phyloP scores from a whole-genome alignment of 2,329 filamentous ascomycete species.

The Fusarium hainanense region DNA sequence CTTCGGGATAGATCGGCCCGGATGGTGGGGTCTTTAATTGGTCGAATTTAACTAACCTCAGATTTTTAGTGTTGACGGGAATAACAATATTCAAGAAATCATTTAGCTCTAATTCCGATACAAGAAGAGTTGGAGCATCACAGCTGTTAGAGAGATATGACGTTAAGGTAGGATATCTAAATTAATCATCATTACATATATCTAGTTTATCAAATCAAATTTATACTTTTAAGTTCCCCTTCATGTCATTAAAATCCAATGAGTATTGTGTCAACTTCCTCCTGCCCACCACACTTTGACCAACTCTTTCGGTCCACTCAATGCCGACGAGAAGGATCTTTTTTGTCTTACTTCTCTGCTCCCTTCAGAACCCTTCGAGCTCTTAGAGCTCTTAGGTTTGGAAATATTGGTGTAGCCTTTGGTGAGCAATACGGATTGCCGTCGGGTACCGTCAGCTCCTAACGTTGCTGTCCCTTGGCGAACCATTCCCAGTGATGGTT shows the following conservation, averaged over 20 bases:
- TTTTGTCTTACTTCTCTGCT: constrained; percentile 28
- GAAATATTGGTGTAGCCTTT: constrained; percentile 19
- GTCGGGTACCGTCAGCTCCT: constrained; percentile 27
- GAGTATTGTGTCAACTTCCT: constrained; percentile 3
- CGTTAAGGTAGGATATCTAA: constrained; percentile 3
- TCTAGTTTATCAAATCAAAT: constrained; percentile 21
- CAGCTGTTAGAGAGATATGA: background rate
- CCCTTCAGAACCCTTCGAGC: constrained; percentile 6
- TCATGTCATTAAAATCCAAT: constrained; percentile 5
- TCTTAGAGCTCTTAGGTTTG: constrained; percentile 19
- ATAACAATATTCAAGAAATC: constrained; percentile 4
- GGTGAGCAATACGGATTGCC: constrained; percentile 37
- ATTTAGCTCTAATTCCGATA: background rate
- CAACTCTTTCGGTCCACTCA: constrained; percentile 40
- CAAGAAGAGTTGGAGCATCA: background rate
- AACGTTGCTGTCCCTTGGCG: constrained; percentile 35
- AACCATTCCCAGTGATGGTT: constrained; percentile 30
- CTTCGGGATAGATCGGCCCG: constrained; percentile 35
- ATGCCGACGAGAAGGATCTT: constrained; percentile 28
- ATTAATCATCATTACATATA: constrained; percentile 26
- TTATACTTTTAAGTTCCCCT: constrained; percentile 29
- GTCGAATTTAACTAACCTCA: constrained; percentile 1
- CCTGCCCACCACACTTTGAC: constrained; percentile 45
- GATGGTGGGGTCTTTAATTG: constrained; percentile 17
- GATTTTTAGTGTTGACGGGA: background rate